Conservation (phyloP, 768 basidiomycete genomes). For the Boletus eberwhitei region DNA sequence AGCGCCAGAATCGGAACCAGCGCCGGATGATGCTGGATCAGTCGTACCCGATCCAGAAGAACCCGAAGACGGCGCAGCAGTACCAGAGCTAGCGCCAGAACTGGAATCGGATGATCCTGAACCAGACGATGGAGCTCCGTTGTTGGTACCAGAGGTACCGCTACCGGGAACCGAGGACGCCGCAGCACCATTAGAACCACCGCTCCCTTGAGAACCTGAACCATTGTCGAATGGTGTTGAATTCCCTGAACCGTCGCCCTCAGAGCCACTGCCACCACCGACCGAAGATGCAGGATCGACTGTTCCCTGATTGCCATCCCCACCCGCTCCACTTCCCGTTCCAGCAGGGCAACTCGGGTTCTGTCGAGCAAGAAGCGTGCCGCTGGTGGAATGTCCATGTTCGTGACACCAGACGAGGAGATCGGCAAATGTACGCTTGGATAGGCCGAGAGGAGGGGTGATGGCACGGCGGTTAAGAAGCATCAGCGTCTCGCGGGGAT, state of each 20-base stretch:
- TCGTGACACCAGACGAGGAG: conserved; percentile 31
- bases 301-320: background rate
- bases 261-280: background rate
- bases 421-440: conserved; percentile 21
- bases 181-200: background rate
- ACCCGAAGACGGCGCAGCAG: background rate
- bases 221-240: background rate
- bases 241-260: background rate
- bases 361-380: conserved; percentile 25
- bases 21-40: background rate
- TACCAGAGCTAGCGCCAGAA: background rate
- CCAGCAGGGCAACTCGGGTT: conserved; percentile 13
- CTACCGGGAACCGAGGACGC: background rate
- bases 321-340: background rate
- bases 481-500: conserved; percentile 19
- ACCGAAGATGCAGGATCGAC: background rate
- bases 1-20: background rate
- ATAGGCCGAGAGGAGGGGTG: conserved; percentile 21
- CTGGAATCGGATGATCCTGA: background rate
- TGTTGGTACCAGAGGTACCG: background rate
- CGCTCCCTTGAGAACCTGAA: background rate
- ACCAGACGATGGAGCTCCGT: background rate
- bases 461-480: conserved; percentile 24
- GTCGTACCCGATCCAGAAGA: background rate
- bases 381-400: conserved; percentile 3